Percentiles rank a stretch among this genome's conserved stretches.
phyloP scores from a whole-genome alignment of 441 rosid genomes.

The Syzygium syzygioides region DNA sequence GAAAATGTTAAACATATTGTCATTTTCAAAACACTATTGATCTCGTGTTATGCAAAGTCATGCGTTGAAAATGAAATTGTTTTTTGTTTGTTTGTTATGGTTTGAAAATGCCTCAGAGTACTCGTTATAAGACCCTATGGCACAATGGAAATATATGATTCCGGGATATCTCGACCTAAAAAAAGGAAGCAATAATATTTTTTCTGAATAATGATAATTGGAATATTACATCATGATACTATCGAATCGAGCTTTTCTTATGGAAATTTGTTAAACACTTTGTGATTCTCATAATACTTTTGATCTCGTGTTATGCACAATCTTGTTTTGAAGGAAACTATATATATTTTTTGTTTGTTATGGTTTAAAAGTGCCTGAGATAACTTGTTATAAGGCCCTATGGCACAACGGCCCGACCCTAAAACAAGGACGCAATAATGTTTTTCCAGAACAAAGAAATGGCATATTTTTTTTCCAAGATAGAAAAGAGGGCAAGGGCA shows the following conservation, averaged over 20 bases:
- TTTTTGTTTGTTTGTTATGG: not conserved
- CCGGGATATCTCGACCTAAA: not conserved
- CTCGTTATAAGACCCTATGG: not conserved
- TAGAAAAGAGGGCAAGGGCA: constrained; percentile 15
- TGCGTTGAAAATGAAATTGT: not conserved
- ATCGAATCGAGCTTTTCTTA: too few relatives aligned
- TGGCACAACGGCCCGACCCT: not conserved
- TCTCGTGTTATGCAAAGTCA: not conserved
- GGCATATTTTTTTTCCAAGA: constrained; percentile 5
- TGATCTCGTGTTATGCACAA: not conserved
- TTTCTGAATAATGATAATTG: too few relatives aligned
- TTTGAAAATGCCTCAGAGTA: not conserved
- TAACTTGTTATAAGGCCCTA: not conserved
- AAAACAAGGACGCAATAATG: not conserved
- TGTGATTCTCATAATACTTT: not conserved
- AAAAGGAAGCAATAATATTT: not conserved
- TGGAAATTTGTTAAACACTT: too few relatives aligned
- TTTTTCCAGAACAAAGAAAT: not conserved
- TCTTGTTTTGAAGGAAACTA: not conserved
- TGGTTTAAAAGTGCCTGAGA: not conserved
- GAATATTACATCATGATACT: too few relatives aligned
- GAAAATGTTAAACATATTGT: too few relatives aligned
- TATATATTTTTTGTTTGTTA: not conserved
- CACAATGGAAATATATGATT: not conserved
- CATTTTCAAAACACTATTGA: not conserved